Evolutionary conservation across 768 basidiomycete species (phyloP), one percentile per base, ranked within the genome.

Genomic region (Rhizopogon sp.): DNA sequence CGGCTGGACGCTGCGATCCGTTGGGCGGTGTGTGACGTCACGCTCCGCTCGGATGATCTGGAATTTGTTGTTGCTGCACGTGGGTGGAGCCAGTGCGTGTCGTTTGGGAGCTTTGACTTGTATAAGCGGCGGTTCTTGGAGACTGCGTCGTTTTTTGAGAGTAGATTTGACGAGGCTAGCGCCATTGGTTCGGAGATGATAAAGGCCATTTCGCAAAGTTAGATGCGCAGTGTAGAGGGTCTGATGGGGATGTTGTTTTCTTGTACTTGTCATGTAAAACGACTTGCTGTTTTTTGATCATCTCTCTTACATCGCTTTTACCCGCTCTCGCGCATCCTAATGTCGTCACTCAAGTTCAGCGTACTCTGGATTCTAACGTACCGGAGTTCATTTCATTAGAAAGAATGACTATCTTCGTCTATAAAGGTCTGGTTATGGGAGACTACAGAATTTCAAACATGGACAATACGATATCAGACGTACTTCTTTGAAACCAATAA

Each of bases 1-100:
- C 25, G 29, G 3, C 74, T 97, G 16, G 77, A 84, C 53, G 71
- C 77, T 1, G 88, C 95, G 0, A 77, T 98, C 43, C 72, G 84
- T 42, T 87, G 92, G 0, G 90, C 88, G 0, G 65, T 94, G 37
- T 70, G 81, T 56, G 90, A 96, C 62, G 81, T 80, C 4, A 83
- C 88, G 64, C 89, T 95, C 64, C 77, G 94, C 7, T 79, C 84
- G 0, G 90, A 99, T 60, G 96, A 99, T 69, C 76, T 93, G n/a
- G 96, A 98, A 71, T 99, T 98, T 64, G 87, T 94, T 20, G 75
- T 98, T 20, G 95, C 93, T 0, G 93, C 95, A 0, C 76, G 94
- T 35, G 94, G 93, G 3, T 99, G 96, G 96, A 93, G 90, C 63
- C 92, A 98, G 71, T 93, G 92, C 66, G 90, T 98, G 41, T 85